Evolutionary conservation across 2,329 filamentous ascomycete species (phyloP).

Genomic region (Pseudodiploospora longispora): DNA sequence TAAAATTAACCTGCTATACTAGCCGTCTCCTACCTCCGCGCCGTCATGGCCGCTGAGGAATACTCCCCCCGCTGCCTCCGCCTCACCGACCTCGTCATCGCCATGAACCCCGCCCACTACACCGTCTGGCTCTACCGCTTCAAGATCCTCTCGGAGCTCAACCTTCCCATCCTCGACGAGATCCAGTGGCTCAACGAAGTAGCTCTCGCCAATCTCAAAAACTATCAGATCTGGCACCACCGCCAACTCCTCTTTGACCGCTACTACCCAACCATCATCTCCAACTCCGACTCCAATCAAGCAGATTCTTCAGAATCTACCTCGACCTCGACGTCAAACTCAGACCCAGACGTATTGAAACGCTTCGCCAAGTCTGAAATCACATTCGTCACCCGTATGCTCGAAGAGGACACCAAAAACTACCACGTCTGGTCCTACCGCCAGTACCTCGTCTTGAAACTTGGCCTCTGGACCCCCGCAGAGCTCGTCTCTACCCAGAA

Average conservation of each 20-base stretch:
- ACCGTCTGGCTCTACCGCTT: slow-evolving; percentile 97
- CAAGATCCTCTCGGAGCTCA: slow-evolving; percentile 61
- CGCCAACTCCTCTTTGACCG: slow-evolving; percentile 57
- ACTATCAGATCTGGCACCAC: slow-evolving; percentile 96
- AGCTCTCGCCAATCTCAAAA: slow-evolving; percentile 80
- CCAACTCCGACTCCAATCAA: slow-evolving; percentile 6
- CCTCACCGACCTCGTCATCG: slow-evolving; percentile 84
- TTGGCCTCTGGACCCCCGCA: slow-evolving; percentile 62
- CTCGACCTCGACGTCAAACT: no score
- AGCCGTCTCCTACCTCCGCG: slow-evolving; percentile 88
- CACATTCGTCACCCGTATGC: slow-evolving; percentile 71
- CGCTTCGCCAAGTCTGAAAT: slow-evolving; percentile 57
- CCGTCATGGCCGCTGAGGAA: slow-evolving; percentile 85
- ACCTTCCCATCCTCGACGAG: slow-evolving; percentile 60
- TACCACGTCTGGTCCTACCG: slow-evolving; percentile 98
- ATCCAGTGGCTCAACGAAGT: slow-evolving; percentile 80
- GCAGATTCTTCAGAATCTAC: no score
- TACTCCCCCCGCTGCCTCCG: slow-evolving; percentile 68
- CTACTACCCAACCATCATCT: slow-evolving; percentile 52
- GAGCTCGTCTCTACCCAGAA: slow-evolving; percentile 65
- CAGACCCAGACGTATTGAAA: slow-evolving; percentile 46
- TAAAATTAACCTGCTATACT: background rate
- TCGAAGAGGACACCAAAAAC: slow-evolving; percentile 85
- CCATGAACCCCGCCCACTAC: slow-evolving; percentile 93
- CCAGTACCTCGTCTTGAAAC: slow-evolving; percentile 57